phyloP scores from a whole-genome alignment of 306 rosid species.

The Pyrus communis region DNA sequence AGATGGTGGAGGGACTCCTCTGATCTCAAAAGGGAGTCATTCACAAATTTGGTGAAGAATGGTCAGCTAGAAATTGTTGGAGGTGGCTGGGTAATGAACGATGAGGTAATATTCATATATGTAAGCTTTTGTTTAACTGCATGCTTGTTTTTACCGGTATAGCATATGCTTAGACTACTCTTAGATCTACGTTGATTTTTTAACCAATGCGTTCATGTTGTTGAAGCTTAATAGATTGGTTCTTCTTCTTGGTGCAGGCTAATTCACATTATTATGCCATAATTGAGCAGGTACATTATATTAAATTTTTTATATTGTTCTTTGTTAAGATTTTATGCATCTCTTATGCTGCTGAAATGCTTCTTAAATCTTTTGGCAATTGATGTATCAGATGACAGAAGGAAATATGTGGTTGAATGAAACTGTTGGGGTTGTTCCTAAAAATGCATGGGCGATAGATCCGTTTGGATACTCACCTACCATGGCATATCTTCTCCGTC shows the following conservation, averaged over 20 bases:
- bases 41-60: constrained; percentile 53
- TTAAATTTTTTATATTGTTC: background rate
- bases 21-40: constrained; percentile 51
- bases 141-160: background rate
- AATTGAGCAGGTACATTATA: constrained; percentile 79
- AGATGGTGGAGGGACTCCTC: constrained; percentile 98
- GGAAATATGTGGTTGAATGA: constrained; percentile 96
- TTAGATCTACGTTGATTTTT: background rate
- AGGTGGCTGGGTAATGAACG: constrained; percentile 99
- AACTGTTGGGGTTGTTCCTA: constrained; percentile 82
- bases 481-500: constrained; percentile 96
- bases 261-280: constrained; percentile 88
- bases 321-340: background rate
- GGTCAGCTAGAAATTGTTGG: constrained; percentile 99
- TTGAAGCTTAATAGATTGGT: constrained; percentile 7
- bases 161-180: background rate
- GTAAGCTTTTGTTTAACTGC: background rate
- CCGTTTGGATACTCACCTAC: constrained; percentile 99
- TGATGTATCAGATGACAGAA: constrained; percentile 69
- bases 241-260: constrained; percentile 65
- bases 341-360: background rate
- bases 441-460: constrained; percentile 98
- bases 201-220: too few species aligned
- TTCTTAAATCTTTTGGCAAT: constrained; percentile 19
- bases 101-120: constrained; percentile 59